A percentile compares a stretch with the other conserved stretches of the same genome.
phyloP scores from a whole-genome alignment of 495 filamentous ascomycete genomes.

The Aspergillus panamensis region DNA sequence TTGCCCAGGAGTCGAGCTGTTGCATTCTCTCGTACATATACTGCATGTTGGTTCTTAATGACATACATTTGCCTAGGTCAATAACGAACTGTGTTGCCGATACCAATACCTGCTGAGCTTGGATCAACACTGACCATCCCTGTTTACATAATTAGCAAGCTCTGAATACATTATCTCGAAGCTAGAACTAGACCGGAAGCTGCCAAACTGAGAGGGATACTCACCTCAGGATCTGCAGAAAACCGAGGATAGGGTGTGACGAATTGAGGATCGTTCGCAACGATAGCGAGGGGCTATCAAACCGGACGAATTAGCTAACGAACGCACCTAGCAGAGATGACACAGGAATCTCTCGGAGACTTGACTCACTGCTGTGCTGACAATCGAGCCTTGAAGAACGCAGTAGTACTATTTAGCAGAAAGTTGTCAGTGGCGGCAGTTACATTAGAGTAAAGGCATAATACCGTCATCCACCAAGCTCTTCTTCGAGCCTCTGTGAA shows the following conservation, averaged over 20 bases:
- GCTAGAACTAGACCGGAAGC: neutral
- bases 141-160: constrained; percentile 22
- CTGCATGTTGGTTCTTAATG: constrained; percentile 36
- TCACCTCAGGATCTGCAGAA: constrained; percentile 51
- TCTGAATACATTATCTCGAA: neutral
- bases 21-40: constrained; percentile 54
- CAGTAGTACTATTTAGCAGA: constrained; percentile 47
- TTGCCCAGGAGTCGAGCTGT: constrained; percentile 51
- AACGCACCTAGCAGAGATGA: neutral
- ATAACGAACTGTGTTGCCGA: constrained; percentile 55
- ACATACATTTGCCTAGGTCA: constrained; percentile 45
- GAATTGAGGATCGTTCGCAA: constrained; percentile 55
- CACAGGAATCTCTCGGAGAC: neutral
- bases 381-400: constrained; percentile 57
- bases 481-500: constrained; percentile 53
- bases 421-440: constrained; percentile 9
- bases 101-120: constrained; percentile 55
- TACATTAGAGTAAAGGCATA: neutral
- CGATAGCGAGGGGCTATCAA: constrained; percentile 47
- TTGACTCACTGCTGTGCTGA: constrained; percentile 53
- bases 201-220: constrained; percentile 6
- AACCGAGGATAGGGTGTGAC: constrained; percentile 53
- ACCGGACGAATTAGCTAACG: constrained; percentile 6
- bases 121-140: constrained; percentile 54
- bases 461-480: constrained; percentile 63